These are phyloP conservation scores for Backusella westeae DNA, from an alignment of 192 early-diverging fungal genomes.

Conservation along the genomic window DNA sequence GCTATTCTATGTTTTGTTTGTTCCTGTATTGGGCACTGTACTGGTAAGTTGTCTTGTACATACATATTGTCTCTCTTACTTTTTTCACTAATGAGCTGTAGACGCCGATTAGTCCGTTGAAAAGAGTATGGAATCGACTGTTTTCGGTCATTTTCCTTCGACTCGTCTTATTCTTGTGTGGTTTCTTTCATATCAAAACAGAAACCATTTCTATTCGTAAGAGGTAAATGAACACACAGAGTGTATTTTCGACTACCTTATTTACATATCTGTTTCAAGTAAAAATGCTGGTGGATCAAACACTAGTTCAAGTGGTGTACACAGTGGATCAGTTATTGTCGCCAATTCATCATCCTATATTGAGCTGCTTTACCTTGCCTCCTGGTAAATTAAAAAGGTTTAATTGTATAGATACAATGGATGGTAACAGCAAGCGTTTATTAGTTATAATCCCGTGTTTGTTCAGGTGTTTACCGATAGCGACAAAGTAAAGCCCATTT, in stretches of 20 bases:
- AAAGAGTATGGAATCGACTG: conserved; percentile 36
- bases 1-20: conserved; percentile 39
- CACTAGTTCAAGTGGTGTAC: conserved; percentile 29
- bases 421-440: background rate
- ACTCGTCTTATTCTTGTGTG: conserved; percentile 60
- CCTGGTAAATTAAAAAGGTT: conserved; percentile 48
- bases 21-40: conserved; percentile 42
- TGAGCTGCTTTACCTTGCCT: conserved; percentile 74
- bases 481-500: conserved; percentile 49
- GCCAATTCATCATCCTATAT: conserved; percentile 84
- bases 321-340: conserved; percentile 74
- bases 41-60: conserved; percentile 32
- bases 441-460: conserved; percentile 64
- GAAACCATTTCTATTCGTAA: conserved; percentile 63
- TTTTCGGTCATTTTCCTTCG: conserved; percentile 46
- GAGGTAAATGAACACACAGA: conserved; percentile 47
- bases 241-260: background rate
- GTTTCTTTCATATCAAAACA: conserved; percentile 73
- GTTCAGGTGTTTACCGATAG: conserved; percentile 47
- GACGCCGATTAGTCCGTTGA: conserved; percentile 24
- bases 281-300: conserved; percentile 22
- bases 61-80: background rate
- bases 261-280: background rate
- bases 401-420: background rate
- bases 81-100: background rate